Percentiles rank a stretch among this genome's conserved stretches.
Conservation (phyloP, 306 rosid genomes). For the Gynostemma pentaphyllum region DNA sequence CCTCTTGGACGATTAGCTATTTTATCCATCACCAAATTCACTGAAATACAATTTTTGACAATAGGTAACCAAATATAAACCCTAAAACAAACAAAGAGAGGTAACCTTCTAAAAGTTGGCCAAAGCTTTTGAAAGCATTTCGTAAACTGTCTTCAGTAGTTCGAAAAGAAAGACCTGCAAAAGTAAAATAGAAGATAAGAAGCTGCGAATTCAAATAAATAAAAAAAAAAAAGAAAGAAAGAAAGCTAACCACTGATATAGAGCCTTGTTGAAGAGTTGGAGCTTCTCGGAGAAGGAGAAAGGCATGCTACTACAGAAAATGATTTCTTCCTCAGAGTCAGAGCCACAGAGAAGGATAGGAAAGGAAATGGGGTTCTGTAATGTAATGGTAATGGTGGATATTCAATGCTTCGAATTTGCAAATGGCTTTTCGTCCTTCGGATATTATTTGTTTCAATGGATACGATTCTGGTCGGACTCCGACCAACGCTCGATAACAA, state of each 20-base stretch:
- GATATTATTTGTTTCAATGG: background rate
- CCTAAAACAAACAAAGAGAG: too few relatives aligned
- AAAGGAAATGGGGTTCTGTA: background rate
- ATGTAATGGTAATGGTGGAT: background rate
- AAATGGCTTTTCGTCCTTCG: background rate
- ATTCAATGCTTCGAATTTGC: background rate
- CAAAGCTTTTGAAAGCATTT: conserved; percentile 60
- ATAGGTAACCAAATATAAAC: background rate
- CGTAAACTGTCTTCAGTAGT: conserved; percentile 80
- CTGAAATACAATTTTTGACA: conserved; percentile 19
- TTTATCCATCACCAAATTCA: conserved; percentile 89
- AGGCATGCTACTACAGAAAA: conserved; percentile 21
- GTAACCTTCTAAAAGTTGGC: conserved; percentile 79
- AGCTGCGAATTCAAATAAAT: background rate
- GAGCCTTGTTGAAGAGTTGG: conserved; percentile 40
- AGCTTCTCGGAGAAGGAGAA: conserved; percentile 24
- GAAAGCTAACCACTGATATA: conserved; percentile 68
- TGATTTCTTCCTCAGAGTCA: background rate
- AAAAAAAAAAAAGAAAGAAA: background rate
- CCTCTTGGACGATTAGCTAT: conserved; percentile 92
- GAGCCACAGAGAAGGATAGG: background rate
- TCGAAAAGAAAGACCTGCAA: conserved; percentile 75
- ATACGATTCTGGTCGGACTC: background rate
- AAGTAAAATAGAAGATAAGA: background rate
- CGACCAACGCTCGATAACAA: background rate